Evolutionary conservation across 352 stramenopile species (phyloP).

Genomic region (Phytophthora pini): DNA sequence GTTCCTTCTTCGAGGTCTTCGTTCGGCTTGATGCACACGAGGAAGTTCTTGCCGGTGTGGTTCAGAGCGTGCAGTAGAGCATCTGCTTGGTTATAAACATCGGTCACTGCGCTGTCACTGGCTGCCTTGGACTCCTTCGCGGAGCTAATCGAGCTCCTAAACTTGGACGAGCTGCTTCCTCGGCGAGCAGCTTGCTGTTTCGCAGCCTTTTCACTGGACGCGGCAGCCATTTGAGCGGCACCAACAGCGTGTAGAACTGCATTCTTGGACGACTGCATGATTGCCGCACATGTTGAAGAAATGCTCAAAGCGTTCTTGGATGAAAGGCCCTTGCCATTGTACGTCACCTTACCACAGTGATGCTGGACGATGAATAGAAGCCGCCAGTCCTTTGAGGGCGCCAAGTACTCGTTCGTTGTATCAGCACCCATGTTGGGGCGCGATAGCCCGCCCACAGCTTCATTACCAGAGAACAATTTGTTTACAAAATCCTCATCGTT

Average conservation of each 20-base stretch:
- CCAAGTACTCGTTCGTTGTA: constrained; percentile 68
- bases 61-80: constrained; percentile 72
- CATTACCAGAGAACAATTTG: constrained; percentile 80
- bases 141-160: constrained; percentile 56
- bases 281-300: constrained; percentile 79
- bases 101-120: constrained; percentile 55
- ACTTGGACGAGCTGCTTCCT: constrained; percentile 45
- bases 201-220: constrained; percentile 54
- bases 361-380: constrained; percentile 81
- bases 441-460: constrained; percentile 52
- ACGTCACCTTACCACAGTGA: constrained; percentile 74
- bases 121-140: constrained; percentile 43
- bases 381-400: constrained; percentile 78
- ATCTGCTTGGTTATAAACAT: constrained; percentile 74
- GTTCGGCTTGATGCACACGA: constrained; percentile 85
- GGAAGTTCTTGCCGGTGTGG: constrained; percentile 82
- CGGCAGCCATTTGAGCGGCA: constrained; percentile 65
- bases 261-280: constrained; percentile 89
- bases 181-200: constrained; percentile 42
- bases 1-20: constrained; percentile 61
- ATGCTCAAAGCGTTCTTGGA: constrained; percentile 78
- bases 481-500: constrained; percentile 85
- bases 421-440: constrained; percentile 68
- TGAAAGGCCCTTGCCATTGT: constrained; percentile 74
- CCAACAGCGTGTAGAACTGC: constrained; percentile 73